Percentiles rank a stretch among this genome's conserved stretches.
phyloP scores from a whole-genome alignment of 306 rosid species.

The Quillaja saponaria region DNA sequence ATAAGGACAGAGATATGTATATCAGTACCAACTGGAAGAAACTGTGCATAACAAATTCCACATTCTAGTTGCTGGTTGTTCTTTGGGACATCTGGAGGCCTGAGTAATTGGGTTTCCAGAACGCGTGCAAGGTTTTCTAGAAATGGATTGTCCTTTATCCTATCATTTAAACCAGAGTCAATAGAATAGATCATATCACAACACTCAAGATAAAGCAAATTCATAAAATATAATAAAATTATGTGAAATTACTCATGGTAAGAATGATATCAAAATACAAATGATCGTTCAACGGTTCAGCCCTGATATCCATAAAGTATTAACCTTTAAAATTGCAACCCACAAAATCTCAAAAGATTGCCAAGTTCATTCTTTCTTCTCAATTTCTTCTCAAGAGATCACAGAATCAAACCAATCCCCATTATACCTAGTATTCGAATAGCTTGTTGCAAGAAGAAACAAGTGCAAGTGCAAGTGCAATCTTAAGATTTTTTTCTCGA shows the following conservation, averaged over 20 bases:
- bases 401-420: too few relatives aligned
- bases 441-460: not conserved
- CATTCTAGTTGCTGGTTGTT: conserved; percentile 39
- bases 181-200: too few relatives aligned
- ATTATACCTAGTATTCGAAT: too few relatives aligned
- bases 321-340: too few relatives aligned
- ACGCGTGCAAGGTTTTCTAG: conserved; percentile 37
- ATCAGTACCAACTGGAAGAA: conserved; percentile 43
- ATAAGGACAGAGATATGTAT: not conserved
- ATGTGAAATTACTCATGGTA: not conserved
- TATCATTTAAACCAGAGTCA: not conserved
- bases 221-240: not conserved
- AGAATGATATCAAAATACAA: not conserved
- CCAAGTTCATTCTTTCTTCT: too few relatives aligned
- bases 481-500: not conserved
- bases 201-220: too few relatives aligned
- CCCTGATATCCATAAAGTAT: not conserved
- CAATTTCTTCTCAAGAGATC: too few relatives aligned
- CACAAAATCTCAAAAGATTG: too few relatives aligned
- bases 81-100: conserved; percentile 28
- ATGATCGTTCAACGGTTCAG: not conserved
- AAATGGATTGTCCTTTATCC: conserved; percentile 30
- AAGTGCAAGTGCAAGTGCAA: not conserved
- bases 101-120: conserved; percentile 33
- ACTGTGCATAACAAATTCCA: conserved; percentile 48